Percentiles rank a stretch among this genome's conserved stretches.
Conservation (phyloP, 2,329 filamentous ascomycete genomes). For the Diaporthe capsici region DNA sequence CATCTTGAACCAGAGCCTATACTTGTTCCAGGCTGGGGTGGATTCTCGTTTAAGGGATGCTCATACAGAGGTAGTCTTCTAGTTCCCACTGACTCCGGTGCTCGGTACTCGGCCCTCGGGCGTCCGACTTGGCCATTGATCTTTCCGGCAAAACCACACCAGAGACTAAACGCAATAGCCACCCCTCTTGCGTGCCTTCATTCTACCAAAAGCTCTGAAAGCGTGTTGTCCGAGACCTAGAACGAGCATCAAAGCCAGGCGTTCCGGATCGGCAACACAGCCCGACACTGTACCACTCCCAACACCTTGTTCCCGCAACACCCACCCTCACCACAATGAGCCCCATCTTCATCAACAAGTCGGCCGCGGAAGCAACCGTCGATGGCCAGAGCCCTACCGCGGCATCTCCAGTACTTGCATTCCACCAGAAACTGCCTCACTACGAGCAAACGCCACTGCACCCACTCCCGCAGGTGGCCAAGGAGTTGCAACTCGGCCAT, state of each 20-base stretch:
- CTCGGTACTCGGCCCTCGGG: background rate
- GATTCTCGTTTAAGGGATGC: no score
- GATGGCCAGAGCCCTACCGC: background rate
- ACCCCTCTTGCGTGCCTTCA: background rate
- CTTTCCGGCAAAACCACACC: background rate
- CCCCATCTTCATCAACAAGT: constrained; percentile 10
- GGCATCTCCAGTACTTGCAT: constrained; percentile 49
- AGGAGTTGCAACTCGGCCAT: constrained; percentile 67
- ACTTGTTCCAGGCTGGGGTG: no score
- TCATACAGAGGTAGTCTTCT: background rate
- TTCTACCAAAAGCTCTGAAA: background rate
- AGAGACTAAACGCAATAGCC: background rate
- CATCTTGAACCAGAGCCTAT: no score
- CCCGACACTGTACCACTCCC: background rate
- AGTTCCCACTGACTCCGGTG: background rate
- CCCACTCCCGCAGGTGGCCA: constrained; percentile 66
- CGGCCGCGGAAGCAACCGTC: background rate
- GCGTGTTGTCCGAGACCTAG: background rate
- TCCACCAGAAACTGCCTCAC: constrained; percentile 71
- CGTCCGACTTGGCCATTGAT: no score
- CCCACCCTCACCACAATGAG: background rate
- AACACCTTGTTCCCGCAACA: no score
- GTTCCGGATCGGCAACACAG: no score
- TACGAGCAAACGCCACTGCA: constrained; percentile 69
- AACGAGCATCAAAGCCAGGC: background rate